phyloP scores from a whole-genome alignment of 1,284 basidiomycete species.

The Agaricales sp. region DNA sequence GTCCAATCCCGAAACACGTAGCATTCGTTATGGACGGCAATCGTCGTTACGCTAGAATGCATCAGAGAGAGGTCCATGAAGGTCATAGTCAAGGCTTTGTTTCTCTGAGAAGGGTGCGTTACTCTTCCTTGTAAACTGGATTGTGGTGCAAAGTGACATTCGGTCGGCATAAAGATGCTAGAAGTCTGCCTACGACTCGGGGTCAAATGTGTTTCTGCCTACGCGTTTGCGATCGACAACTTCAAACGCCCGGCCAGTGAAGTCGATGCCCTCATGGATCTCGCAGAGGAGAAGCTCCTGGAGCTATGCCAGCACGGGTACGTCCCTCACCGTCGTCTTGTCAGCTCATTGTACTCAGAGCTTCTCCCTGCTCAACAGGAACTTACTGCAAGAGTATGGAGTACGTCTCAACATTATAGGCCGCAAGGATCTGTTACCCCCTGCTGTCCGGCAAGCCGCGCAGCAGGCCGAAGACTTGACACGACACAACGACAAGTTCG shows the following conservation, averaged over 20 bases:
- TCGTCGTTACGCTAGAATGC: constrained; percentile 76
- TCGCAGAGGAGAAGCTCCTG: constrained; percentile 75
- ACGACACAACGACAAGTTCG: constrained; percentile 58
- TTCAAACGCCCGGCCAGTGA: constrained; percentile 86
- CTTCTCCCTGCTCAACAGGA: constrained; percentile 35
- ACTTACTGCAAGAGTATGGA: constrained; percentile 71
- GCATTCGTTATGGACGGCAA: constrained; percentile 99
- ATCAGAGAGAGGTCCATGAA: constrained; percentile 52
- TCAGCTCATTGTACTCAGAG: background rate
- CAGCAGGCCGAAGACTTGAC: constrained; percentile 76
- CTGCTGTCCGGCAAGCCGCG: constrained; percentile 63
- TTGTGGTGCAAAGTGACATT: background rate
- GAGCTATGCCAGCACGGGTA: constrained; percentile 83
- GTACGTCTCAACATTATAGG: constrained; percentile 86
- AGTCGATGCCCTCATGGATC: constrained; percentile 79
- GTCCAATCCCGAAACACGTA: constrained; percentile 86
- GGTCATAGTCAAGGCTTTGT: constrained; percentile 87
- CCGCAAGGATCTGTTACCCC: constrained; percentile 66
- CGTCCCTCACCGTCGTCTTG: constrained; percentile 15
- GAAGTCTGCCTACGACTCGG: constrained; percentile 73
- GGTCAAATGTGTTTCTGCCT: constrained; percentile 82
- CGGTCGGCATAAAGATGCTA: constrained; percentile 52
- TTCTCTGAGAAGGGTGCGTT: constrained; percentile 68
- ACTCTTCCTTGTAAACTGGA: constrained; percentile 1
- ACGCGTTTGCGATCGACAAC: constrained; percentile 97